These are phyloP conservation scores for Dipteronia dyeriana DNA, from an alignment of 345 rosid genomes.

Conservation along the genomic window DNA sequence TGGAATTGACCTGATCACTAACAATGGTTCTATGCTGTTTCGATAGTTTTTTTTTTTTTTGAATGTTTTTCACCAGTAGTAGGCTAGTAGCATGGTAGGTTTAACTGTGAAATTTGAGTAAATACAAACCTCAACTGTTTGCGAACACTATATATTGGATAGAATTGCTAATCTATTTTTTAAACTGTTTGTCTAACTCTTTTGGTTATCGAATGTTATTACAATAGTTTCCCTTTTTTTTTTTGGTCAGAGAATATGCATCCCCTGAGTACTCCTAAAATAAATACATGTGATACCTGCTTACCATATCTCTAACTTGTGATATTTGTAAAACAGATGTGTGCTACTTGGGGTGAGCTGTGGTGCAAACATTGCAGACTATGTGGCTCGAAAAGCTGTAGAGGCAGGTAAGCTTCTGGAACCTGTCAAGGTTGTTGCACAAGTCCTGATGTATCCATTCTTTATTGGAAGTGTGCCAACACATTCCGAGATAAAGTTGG, in stretches of 20 bases:
- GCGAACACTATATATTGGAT: background rate
- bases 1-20: background rate
- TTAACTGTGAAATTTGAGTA: background rate
- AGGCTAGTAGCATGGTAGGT: background rate
- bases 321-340: conserved; percentile 53
- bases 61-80: background rate
- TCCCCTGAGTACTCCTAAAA: background rate
- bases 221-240: background rate
- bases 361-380: conserved; percentile 85
- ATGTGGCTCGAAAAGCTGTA: conserved; percentile 74
- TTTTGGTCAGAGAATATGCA: background rate
- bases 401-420: conserved; percentile 68
- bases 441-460: conserved; percentile 88
- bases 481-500: conserved; percentile 78
- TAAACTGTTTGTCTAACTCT: background rate
- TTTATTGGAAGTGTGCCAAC: conserved; percentile 81
- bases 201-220: background rate
- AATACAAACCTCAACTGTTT: background rate
- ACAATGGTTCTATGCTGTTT: background rate
- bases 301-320: conserved; percentile 16
- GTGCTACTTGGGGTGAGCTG: conserved; percentile 92
- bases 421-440: conserved; percentile 95
- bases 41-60: background rate
- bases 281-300: background rate
- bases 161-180: background rate